Conservation (phyloP, 2,329 filamentous ascomycete species). For the Emergomyces pasteurianus region DNA sequence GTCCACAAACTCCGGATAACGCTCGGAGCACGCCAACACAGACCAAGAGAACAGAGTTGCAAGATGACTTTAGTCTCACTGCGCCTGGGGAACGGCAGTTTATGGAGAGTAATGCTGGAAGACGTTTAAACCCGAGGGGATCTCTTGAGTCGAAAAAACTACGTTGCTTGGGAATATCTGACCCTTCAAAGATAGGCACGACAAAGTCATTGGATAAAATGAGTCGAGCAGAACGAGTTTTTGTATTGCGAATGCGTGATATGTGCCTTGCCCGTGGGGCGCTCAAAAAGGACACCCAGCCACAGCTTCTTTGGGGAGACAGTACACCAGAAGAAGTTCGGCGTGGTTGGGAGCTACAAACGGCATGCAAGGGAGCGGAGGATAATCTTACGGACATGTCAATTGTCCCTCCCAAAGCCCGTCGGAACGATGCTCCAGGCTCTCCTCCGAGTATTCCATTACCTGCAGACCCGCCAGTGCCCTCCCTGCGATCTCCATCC, state of each 20-base stretch:
- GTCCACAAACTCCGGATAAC: background rate
- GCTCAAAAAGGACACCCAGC: conserved; percentile 7
- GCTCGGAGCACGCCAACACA: too few relatives aligned
- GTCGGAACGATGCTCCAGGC: conserved; percentile 5
- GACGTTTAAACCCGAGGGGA: background rate
- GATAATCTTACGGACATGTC: background rate
- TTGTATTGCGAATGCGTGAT: conserved; percentile 19
- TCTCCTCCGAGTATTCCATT: conserved; percentile 13
- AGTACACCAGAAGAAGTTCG: background rate
- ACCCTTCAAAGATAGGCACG: background rate
- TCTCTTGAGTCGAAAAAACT: background rate
- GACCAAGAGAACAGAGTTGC: background rate
- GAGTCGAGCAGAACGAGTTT: conserved; percentile 17
- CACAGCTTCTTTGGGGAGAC: background rate
- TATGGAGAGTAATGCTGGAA: background rate
- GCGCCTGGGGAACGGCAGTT: background rate
- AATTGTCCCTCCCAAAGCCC: background rate
- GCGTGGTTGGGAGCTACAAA: background rate
- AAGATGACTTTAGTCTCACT: background rate
- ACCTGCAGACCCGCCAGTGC: conserved; percentile 12
- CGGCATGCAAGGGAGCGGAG: background rate
- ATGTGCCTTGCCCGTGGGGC: conserved; percentile 16
- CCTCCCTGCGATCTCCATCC: background rate
- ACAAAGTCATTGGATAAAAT: conserved; percentile 8
- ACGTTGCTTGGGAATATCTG: conserved; percentile 1